Evolutionary conservation across 805 yeast genomes (phyloP).

Genomic region (Debaryomyces maramus): DNA sequence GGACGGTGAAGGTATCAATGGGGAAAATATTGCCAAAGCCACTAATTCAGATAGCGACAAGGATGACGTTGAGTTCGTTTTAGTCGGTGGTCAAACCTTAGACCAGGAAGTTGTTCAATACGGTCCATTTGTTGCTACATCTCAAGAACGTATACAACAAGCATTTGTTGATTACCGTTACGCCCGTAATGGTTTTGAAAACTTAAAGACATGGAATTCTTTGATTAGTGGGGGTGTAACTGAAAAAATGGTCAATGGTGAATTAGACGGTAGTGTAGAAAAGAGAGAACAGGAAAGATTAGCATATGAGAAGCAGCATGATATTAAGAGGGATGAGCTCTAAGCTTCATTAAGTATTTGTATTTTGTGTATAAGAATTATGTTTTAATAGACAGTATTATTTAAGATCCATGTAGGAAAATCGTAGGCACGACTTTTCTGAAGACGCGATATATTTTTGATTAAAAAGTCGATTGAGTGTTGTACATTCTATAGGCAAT

Average conservation of each 20-base stretch:
- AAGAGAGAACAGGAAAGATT: slow-evolving; percentile 25
- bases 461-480: neutral
- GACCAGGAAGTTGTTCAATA: slow-evolving; percentile 80
- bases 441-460: neutral
- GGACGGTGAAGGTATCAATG: slow-evolving; percentile 64
- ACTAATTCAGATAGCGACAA: slow-evolving; percentile 41
- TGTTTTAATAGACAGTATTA: slow-evolving; percentile 1
- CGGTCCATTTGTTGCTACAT: slow-evolving; percentile 87
- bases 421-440: neutral
- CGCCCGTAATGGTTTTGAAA: slow-evolving; percentile 69
- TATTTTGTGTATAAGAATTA: neutral
- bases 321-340: slow-evolving; percentile 10
- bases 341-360: neutral
- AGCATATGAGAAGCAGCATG: slow-evolving; percentile 9
- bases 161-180: slow-evolving; percentile 73
- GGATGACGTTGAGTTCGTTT: slow-evolving; percentile 59
- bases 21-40: slow-evolving; percentile 34
- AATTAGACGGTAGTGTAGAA: slow-evolving; percentile 34
- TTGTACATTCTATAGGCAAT: slow-evolving; percentile 11
- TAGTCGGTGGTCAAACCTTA: slow-evolving; percentile 74
- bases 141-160: slow-evolving; percentile 61
- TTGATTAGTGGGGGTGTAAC: slow-evolving; percentile 45
- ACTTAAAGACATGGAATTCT: slow-evolving; percentile 59
- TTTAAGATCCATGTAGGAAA: neutral
- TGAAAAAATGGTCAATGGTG: slow-evolving; percentile 40